Percentiles rank a stretch among this genome's conserved stretches.
These are phyloP conservation scores for Scutellaria galericulata DNA, from an alignment of 257 asterid species.

Conservation along the genomic window DNA sequence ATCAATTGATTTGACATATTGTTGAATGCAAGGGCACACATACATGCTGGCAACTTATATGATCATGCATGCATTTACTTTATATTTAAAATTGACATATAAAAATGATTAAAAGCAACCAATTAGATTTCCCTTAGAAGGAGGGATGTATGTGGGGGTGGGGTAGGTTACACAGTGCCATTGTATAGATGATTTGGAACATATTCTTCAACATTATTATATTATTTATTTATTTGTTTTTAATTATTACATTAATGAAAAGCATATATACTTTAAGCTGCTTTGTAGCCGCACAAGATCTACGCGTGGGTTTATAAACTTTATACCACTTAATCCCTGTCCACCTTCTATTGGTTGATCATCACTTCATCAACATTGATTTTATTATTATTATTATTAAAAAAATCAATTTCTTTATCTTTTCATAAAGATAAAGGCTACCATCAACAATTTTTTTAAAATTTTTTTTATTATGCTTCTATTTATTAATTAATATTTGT, in stretches of 20 bases:
- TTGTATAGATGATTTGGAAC: constrained; percentile 42
- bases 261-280: constrained; percentile 65
- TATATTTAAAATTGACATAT: not conserved
- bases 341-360: constrained; percentile 37
- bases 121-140: too few species aligned
- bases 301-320: constrained; percentile 50
- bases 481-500: not conserved
- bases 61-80: not conserved
- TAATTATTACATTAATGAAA: constrained; percentile 42
- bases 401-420: constrained; percentile 22
- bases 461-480: not conserved
- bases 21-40: too few species aligned
- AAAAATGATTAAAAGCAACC: not conserved
- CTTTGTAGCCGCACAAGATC: constrained; percentile 57
- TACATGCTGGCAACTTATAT: too few species aligned
- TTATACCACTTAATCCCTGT: constrained; percentile 38
- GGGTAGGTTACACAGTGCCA: constrained; percentile 37
- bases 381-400: constrained; percentile 16
- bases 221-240: not conserved
- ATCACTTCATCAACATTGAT: not conserved
- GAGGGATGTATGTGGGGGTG: constrained; percentile 22
- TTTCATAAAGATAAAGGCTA: constrained; percentile 34
- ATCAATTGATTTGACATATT: too few species aligned
- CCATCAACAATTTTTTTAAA: not conserved
- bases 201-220: constrained; percentile 35